phyloP scores from a whole-genome alignment of 1,284 basidiomycete species.

The Neotropicomus parvogracilis region DNA sequence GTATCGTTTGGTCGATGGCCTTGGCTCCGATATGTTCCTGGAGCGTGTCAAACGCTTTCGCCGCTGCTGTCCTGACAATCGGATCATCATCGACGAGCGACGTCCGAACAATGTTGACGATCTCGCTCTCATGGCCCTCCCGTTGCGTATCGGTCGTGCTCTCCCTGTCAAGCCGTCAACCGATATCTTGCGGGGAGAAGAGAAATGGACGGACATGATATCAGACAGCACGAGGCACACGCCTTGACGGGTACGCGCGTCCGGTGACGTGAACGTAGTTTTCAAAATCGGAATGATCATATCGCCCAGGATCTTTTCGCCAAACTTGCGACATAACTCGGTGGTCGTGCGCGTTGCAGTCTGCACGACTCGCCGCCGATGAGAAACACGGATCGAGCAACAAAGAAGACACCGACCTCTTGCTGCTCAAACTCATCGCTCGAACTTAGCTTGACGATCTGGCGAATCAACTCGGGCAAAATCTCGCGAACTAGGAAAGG shows the following conservation, averaged over 20 bases:
- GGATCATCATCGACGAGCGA: constrained; percentile 88
- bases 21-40: constrained; percentile 88
- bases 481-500: constrained; percentile 79
- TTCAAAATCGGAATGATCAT: constrained; percentile 74
- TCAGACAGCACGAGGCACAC: constrained; percentile 88
- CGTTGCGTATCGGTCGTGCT: constrained; percentile 84
- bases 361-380: constrained; percentile 37
- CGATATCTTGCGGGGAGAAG: neutral
- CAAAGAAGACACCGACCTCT: constrained; percentile 57
- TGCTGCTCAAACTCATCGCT: constrained; percentile 82
- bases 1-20: constrained; percentile 96
- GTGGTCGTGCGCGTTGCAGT: constrained; percentile 83
- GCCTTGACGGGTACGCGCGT: constrained; percentile 79
- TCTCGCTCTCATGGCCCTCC: constrained; percentile 87
- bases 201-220: constrained; percentile 60
- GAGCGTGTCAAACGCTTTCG: constrained; percentile 89
- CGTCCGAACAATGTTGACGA: constrained; percentile 81
- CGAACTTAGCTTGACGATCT: constrained; percentile 74
- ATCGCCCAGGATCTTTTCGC: constrained; percentile 87
- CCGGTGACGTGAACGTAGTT: constrained; percentile 64
- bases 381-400: neutral
- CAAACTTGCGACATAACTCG: constrained; percentile 94
- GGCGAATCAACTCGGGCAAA: constrained; percentile 79
- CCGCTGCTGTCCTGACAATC: constrained; percentile 88
- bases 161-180: constrained; percentile 46